Evolutionary conservation across 2,329 filamentous ascomycete species (phyloP).

Genomic region (Ophiostoma pallidulum): DNA sequence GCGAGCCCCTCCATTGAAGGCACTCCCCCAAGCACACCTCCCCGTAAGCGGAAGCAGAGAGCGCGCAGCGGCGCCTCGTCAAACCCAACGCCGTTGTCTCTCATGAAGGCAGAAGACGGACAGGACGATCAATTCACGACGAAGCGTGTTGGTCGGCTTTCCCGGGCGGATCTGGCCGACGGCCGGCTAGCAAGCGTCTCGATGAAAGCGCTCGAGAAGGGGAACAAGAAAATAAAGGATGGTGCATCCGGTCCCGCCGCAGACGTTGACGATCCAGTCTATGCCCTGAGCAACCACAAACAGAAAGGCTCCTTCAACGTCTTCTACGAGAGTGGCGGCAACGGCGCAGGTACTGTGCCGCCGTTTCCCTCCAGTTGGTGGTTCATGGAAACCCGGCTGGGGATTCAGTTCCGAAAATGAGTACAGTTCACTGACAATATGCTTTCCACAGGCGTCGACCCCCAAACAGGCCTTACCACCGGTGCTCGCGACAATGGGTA

Average conservation of each 20-base stretch:
- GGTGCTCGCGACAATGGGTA: conserved; percentile 14
- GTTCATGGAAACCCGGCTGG: too few relatives aligned
- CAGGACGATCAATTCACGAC: neutral
- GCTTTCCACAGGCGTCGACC: neutral
- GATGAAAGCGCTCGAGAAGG: neutral
- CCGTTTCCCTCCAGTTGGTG: neutral
- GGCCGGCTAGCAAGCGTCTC: conserved; percentile 1
- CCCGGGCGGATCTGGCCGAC: neutral
- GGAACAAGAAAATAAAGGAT: conserved; percentile 1
- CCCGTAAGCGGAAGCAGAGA: conserved; percentile 14
- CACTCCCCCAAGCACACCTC: conserved; percentile 34
- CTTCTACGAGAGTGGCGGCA: conserved; percentile 10
- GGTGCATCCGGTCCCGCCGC: neutral
- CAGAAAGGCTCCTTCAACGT: conserved; percentile 6
- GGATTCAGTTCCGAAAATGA: neutral
- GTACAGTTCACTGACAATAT: neutral
- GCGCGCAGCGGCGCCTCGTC: neutral
- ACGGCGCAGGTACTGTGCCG: conserved; percentile 6
- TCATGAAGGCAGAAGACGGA: neutral
- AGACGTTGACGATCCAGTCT: conserved; percentile 1
- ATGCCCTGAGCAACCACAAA: neutral
- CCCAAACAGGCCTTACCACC: conserved; percentile 1
- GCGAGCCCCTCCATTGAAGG: conserved; percentile 45
- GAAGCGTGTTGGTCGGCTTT: conserved; percentile 1
- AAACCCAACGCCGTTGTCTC: neutral